Evolutionary conservation across 1,139 yeast genomes (phyloP), one percentile per base, ranked within the genome.

Genomic region (Suhomyces yuchorum): DNA sequence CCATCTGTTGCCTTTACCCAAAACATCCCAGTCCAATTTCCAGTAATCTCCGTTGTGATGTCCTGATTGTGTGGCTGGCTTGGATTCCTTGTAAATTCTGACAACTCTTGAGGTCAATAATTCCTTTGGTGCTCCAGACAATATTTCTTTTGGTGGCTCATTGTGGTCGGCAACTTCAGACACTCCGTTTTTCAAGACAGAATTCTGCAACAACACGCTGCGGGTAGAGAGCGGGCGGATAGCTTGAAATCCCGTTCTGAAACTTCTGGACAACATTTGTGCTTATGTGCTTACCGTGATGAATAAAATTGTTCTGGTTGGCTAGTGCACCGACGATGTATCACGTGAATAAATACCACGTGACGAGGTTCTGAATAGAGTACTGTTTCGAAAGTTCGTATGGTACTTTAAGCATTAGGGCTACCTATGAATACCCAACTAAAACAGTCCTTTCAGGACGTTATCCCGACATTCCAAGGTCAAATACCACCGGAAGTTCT

Each of bases 21-120:
- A 72, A 37, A 87, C 80, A 61, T 89, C 96, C 93, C 95, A 89
- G 68, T 89, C 96, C 53, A 89, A 64, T 62, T 81, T 82, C 96
- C 96, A 89, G 57, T 70, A 71, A 54, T 68, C 66, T 14, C 80
- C 78, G 59, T 81, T 78, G 59, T 74, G 72, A 51, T 71, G 67
- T 14, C 92, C 89, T 37, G 89, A 82, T 70, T 89, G 96, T 28
- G 95, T 88, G 38, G 96, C 95, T 11, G 91, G 78, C 69, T 87
- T 86, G 54, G 91, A 69, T 61, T 86, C 91, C 66, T 85, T 81
- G 67, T 75, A 89, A 61, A 89, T 89, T 66, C 95, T 81, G 6
- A 85, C 96, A 26, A 83, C 78, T 67, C 96, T 79, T 56, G 75
- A 72, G 44, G 84, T 78, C 48, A 79, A 67, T 51, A 85, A 69